Evolutionary conservation across 352 stramenopile species (phyloP).

Genomic region (Phytophthora palmivora): DNA sequence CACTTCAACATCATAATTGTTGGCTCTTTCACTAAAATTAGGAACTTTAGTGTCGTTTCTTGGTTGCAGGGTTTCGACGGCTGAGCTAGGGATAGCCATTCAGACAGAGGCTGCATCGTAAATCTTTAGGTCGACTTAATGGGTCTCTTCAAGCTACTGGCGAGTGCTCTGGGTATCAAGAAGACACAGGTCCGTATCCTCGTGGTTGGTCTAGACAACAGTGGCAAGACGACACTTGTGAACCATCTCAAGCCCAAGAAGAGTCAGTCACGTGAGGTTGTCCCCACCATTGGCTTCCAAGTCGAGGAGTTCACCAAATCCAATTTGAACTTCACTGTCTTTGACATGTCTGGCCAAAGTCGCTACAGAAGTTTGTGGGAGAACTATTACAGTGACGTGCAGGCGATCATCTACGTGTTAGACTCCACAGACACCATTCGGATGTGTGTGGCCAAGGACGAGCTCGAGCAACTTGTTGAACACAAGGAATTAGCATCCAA

Average conservation of each 20-base stretch:
- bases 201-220: conserved; percentile 91
- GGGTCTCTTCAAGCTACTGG: conserved; percentile 88
- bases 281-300: conserved; percentile 91
- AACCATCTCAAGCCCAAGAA: conserved; percentile 93
- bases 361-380: conserved; percentile 87
- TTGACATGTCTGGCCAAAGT: conserved; percentile 91
- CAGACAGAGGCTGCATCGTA: conserved; percentile 6
- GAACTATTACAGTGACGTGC: conserved; percentile 86
- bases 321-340: conserved; percentile 93
- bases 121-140: conserved; percentile 52
- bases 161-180: conserved; percentile 79
- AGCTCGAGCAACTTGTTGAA: conserved; percentile 85
- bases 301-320: conserved; percentile 91
- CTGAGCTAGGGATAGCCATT: conserved; percentile 12
- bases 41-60: conserved; percentile 28
- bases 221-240: conserved; percentile 93
- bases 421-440: conserved; percentile 89
- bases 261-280: conserved; percentile 81
- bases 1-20: neutral
- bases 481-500: conserved; percentile 80
- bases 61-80: conserved; percentile 10
- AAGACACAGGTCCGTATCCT: conserved; percentile 89
- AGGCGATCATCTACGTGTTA: conserved; percentile 92
- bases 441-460: conserved; percentile 89
- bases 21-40: conserved; percentile 29